Evolutionary conservation across 306 rosid species (phyloP).

Genomic region (Gastrolobium villosum): DNA sequence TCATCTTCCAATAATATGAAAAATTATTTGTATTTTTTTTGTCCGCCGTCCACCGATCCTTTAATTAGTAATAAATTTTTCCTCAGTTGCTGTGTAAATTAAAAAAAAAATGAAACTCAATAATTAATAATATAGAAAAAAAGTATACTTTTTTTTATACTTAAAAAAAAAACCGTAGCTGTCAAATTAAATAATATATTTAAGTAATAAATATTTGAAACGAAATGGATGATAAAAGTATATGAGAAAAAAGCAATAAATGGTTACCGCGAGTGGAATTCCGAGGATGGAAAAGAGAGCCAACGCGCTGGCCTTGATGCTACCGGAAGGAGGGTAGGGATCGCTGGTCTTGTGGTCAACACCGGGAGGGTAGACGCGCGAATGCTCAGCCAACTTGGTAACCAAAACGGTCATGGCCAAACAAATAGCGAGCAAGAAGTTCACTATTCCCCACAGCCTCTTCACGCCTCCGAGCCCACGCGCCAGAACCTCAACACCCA

Average conservation of each 20-base stretch:
- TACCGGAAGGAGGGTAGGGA: constrained; percentile 50
- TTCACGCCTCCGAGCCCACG: constrained; percentile 76
- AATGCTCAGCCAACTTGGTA: constrained; percentile 68
- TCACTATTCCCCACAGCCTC: constrained; percentile 82
- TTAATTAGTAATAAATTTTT: neutral
- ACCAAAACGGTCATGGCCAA: constrained; percentile 67
- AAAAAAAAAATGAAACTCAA: too few relatives aligned
- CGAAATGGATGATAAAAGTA: too few relatives aligned
- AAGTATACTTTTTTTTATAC: too few relatives aligned
- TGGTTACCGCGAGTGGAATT: constrained; percentile 63
- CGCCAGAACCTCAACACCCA: constrained; percentile 61
- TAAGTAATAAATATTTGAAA: too few relatives aligned
- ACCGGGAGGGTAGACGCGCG: constrained; percentile 1
- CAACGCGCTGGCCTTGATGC: constrained; percentile 70
- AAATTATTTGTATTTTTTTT: neutral
- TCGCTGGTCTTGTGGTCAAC: neutral
- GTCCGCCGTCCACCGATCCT: neutral
- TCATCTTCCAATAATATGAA: neutral
- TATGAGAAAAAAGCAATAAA: too few relatives aligned
- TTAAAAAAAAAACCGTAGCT: too few relatives aligned
- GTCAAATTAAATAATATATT: too few relatives aligned
- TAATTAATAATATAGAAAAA: too few relatives aligned
- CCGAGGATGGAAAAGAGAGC: constrained; percentile 78
- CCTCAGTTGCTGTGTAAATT: too few relatives aligned
- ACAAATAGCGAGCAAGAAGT: constrained; percentile 66